Conservation (phyloP, 1,284 basidiomycete species). For the Ceratobasidium sp. region DNA sequence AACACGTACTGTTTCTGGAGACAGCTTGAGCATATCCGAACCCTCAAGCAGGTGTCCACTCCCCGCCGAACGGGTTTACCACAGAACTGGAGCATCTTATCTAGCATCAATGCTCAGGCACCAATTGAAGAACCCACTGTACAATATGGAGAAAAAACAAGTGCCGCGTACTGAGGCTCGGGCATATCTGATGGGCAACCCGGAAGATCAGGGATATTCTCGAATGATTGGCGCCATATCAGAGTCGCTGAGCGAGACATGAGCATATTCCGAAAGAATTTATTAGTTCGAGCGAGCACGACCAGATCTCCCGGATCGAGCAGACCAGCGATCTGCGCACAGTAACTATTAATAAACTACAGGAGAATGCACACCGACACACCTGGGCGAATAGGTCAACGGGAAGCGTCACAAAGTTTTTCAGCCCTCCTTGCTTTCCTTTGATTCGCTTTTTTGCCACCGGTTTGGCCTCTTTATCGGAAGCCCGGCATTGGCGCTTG, state of each 20-base stretch:
- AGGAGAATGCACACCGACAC: no score
- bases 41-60: neutral
- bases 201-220: neutral
- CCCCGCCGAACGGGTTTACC: neutral
- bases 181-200: neutral
- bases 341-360: no score
- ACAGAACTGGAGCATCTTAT: neutral
- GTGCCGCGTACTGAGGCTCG: neutral
- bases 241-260: neutral
- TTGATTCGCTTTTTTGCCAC: no score
- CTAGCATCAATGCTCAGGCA: neutral
- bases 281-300: neutral
- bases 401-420: no score
- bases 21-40: neutral
- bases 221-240: neutral
- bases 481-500: no score
- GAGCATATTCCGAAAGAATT: neutral
- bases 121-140: neutral
- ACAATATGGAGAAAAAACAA: constrained; percentile 17
- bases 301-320: constrained; percentile 52
- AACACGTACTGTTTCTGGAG: neutral
- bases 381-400: no score
- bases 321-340: no score
- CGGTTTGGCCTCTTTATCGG: no score
- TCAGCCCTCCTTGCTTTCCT: no score